phyloP scores from a whole-genome alignment of 2,329 filamentous ascomycete genomes.

The Colletotrichum tabaci region DNA sequence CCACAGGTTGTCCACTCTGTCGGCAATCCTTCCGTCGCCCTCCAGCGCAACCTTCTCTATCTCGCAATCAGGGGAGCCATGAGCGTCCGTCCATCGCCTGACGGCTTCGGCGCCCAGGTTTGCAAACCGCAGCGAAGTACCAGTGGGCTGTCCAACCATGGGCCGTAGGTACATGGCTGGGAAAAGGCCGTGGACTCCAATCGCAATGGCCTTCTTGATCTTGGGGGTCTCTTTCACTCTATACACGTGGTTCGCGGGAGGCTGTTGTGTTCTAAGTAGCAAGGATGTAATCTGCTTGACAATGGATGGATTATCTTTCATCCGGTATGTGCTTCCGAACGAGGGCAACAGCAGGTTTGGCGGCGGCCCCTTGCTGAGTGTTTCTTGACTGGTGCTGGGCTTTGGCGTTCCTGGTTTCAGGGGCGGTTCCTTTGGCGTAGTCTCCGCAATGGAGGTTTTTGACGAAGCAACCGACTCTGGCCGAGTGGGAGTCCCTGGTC shows the following conservation, averaged over 20 bases:
- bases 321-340: constrained; percentile 77
- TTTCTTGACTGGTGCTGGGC: constrained; percentile 52
- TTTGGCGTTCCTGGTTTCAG: constrained; percentile 37
- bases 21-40: constrained; percentile 91
- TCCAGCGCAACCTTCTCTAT: constrained; percentile 96
- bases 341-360: constrained; percentile 79
- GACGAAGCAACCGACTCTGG: constrained; percentile 51
- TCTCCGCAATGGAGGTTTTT: constrained; percentile 44
- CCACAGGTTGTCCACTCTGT: constrained; percentile 94
- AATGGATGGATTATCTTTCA: constrained; percentile 78
- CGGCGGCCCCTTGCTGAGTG: constrained; percentile 57
- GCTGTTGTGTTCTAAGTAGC: constrained; percentile 69
- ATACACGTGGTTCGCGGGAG: constrained; percentile 79
- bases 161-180: constrained; percentile 89
- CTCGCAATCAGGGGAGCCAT: constrained; percentile 81
- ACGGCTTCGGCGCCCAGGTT: constrained; percentile 89
- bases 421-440: constrained; percentile 41
- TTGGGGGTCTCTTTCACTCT: constrained; percentile 77
- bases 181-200: constrained; percentile 95
- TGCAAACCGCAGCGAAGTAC: constrained; percentile 94
- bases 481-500: constrained; percentile 52
- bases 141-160: constrained; percentile 94
- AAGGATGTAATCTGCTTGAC: constrained; percentile 76
- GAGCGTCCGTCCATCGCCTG: constrained; percentile 82
- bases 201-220: constrained; percentile 89